Evolutionary conservation across 2,329 filamentous ascomycete genomes (phyloP), one percentile per base, ranked within the genome.

Genomic region (Penicillium sp.): DNA sequence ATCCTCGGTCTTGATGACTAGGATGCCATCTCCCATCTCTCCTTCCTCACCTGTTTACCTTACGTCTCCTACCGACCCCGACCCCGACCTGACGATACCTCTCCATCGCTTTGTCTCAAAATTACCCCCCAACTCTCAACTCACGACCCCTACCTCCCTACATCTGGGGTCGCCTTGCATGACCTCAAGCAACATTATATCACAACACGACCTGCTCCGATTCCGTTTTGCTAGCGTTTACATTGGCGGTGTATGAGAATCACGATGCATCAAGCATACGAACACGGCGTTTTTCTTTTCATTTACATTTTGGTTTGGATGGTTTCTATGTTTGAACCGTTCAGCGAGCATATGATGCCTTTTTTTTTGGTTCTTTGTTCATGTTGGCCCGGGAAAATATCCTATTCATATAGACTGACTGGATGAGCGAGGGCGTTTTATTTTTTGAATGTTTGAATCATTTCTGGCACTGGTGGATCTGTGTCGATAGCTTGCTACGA

Each of bases 171-270:
- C 39, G 19, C 21, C 10, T 49, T 19, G 46, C 53, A 55, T 51
- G 52, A 50, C 46, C 43, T 48, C 49, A 51, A 48, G n/a, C 35
- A 59, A 47, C 49, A 43, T 45, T 49, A 41, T 22, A 41, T 22
- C 35, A 39, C 10, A 41, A 60, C 48, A 61, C 35, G 55, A 63
- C 52, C 56, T 51, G 55, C 56, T 58, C 52, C 48, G 58, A 64
- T 49, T 58, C 52, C 45, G 58, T 63, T 51, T 60, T 57, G 41
- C 64, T 61, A 66, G 63, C 63, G 59, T 64, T 62, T 63, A 27
- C 27, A 59, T 64, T 65, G 63, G 63, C 60, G 62, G 64, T 66
- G 64, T 63, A 67, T 65, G 63, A 67, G 59, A 64, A 62, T 41
- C 39, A 67, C 41, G 63, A 67, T 60, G 64, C 64, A 66, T 66